Evolutionary conservation across 768 basidiomycete species (phyloP), one percentile per base, ranked within the genome.

Genomic region (Wakefieldia striispora): DNA sequence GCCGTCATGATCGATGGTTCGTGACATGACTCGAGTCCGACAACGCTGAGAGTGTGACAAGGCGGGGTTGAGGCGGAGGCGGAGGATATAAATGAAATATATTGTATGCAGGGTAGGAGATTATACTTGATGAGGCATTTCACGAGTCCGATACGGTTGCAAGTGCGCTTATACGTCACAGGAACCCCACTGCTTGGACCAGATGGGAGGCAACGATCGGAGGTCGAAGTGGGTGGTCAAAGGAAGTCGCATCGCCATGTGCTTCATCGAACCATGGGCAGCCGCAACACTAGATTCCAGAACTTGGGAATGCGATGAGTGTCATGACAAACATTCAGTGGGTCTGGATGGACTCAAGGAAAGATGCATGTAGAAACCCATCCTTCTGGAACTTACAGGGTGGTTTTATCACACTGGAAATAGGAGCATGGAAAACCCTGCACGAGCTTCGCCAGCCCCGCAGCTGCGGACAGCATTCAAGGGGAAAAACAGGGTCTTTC

Each of bases 61-160:
- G 52, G 63, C 46, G 64, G 64, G 64, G 63, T 64, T 63, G 53
- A 53, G 31, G 59, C 64, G 61, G 64, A 55, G 57, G 63, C 51
- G 60, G 64, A 47, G 23, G 56, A 46, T n/a, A 55, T 52, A 49
- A 51, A 59, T 14, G 47, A 41, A 47, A 47, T 39, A 49, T 33
- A 33, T 33, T 16, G 33, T 2, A 33, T 33, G 33, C 33, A 33
- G 33, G 33, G 33, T 16, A 33, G 14, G 5, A 7, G 14, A 6
- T 14, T 6, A 33, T 33, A 29, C 29, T 13, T 13, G 29, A 12
- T 29, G 29, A 29, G 29, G 33, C 16, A 6, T 33, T 33, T 33
- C 14, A 9, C 33, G 6, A 33, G 33, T 16, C 14, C 33, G 40
- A 46, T 21, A 34, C 17, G n/a, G 40, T 40, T 16, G 43, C 40